A percentile compares a stretch with the other conserved stretches of the same genome.
Evolutionary conservation across 2,329 filamentous ascomycete genomes (phyloP).

Genomic region (Gnomoniopsis sp.): DNA sequence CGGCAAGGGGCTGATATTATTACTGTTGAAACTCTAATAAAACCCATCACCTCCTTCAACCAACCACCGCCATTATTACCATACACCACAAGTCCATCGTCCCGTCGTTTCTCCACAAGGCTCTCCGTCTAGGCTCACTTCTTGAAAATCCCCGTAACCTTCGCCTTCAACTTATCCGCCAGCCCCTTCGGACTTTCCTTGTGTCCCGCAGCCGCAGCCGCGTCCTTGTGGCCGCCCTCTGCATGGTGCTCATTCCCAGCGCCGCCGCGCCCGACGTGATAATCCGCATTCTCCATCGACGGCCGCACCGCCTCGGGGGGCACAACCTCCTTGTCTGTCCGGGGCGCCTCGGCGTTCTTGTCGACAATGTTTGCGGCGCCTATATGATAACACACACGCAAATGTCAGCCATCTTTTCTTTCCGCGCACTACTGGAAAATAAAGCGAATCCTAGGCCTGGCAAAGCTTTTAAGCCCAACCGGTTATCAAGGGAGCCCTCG

Average conservation of each 20-base stretch:
- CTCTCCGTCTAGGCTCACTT: conserved; percentile 30
- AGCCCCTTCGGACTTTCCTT: conserved; percentile 34
- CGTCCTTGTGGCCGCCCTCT: conserved; percentile 23
- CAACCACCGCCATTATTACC: too few species aligned
- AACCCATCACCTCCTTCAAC: too few species aligned
- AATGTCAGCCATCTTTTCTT: not conserved
- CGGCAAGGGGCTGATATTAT: too few species aligned
- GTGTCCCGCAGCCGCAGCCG: conserved; percentile 19
- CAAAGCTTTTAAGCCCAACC: not conserved
- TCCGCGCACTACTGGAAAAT: not conserved
- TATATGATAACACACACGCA: conserved; percentile 23
- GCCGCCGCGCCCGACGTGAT: conserved; percentile 58
- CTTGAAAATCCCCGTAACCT: conserved; percentile 49
- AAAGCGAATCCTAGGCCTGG: not conserved
- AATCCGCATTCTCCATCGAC: conserved; percentile 45
- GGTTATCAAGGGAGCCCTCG: not conserved
- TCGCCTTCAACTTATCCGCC: conserved; percentile 56
- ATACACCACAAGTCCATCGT: not conserved
- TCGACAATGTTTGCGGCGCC: conserved; percentile 59
- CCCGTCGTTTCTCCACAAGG: not conserved
- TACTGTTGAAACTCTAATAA: too few species aligned
- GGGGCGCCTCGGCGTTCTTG: conserved; percentile 34
- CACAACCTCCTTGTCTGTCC: conserved; percentile 50
- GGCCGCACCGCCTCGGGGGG: conserved; percentile 50
- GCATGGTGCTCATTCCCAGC: conserved; percentile 52